Conservation (phyloP, 2,329 filamentous ascomycete genomes). For the Corinectria fuckeliana region DNA sequence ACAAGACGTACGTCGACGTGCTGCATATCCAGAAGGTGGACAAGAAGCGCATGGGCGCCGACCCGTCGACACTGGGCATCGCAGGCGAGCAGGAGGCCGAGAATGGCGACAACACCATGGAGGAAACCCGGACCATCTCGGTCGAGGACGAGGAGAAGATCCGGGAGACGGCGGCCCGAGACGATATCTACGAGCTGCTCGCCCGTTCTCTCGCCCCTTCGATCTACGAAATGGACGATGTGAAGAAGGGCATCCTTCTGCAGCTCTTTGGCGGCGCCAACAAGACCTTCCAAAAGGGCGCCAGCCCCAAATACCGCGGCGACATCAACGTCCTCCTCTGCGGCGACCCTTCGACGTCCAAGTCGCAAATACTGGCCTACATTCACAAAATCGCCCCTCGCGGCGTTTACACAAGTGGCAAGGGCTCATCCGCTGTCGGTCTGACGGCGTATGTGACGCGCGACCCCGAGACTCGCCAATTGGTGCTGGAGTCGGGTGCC, state of each 20-base stretch:
- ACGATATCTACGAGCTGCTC: slow-evolving; percentile 92
- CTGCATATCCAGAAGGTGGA: slow-evolving; percentile 97
- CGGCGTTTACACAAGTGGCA: slow-evolving; percentile 80
- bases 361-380: slow-evolving; percentile 93
- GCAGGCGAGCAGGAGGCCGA: slow-evolving; percentile 71
- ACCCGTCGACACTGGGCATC: slow-evolving; percentile 85
- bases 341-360: slow-evolving; percentile 94
- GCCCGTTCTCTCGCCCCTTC: slow-evolving; percentile 91
- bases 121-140: slow-evolving; percentile 83
- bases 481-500: slow-evolving; percentile 81
- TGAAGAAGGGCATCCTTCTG: slow-evolving; percentile 97
- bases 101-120: slow-evolving; percentile 75
- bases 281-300: slow-evolving; percentile 96
- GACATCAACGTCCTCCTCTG: slow-evolving; percentile 98
- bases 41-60: slow-evolving; percentile 90
- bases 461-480: slow-evolving; percentile 79
- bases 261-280: slow-evolving; percentile 98
- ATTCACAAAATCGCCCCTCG: slow-evolving; percentile 97
- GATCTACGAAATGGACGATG: slow-evolving; percentile 97
- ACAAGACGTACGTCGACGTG: slow-evolving; percentile 97
- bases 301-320: slow-evolving; percentile 92
- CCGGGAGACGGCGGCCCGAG: slow-evolving; percentile 75
- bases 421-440: slow-evolving; percentile 82
- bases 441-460: slow-evolving; percentile 82
- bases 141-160: slow-evolving; percentile 92